These are phyloP conservation scores for Myrmaecium sp. DNA, from an alignment of 2,329 filamentous ascomycete species.

Conservation along the genomic window DNA sequence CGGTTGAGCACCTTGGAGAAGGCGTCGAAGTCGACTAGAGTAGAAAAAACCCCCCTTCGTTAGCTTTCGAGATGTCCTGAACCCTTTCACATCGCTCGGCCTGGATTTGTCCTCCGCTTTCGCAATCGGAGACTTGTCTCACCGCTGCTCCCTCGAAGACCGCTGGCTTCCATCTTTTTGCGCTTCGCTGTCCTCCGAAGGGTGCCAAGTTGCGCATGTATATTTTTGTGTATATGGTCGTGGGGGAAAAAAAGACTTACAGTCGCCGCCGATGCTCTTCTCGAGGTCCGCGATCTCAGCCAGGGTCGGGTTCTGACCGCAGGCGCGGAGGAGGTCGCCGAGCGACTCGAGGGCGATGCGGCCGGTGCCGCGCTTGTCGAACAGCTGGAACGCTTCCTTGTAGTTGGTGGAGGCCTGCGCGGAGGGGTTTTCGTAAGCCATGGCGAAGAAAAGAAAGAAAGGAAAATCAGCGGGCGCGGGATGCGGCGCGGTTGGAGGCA, in stretches of 20 bases:
- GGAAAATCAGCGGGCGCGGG: not conserved
- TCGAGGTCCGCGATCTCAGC: constrained; percentile 85
- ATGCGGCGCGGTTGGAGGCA: not conserved
- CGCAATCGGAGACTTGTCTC: too few species aligned
- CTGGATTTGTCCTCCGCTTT: too few species aligned
- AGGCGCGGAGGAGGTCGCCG: constrained; percentile 87
- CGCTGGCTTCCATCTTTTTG: constrained; percentile 1
- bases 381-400: constrained; percentile 99
- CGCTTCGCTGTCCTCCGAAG: not conserved
- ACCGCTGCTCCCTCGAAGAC: too few species aligned
- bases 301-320: constrained; percentile 93
- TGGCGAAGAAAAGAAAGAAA: constrained; percentile 1
- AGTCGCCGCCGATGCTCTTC: constrained; percentile 76
- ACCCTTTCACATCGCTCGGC: too few species aligned
- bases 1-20: constrained; percentile 96
- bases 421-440: constrained; percentile 6
- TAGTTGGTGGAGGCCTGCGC: constrained; percentile 76
- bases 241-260: constrained; percentile 40
- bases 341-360: constrained; percentile 74
- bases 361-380: constrained; percentile 94
- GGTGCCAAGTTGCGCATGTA: not conserved
- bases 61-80: too few species aligned
- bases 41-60: too few species aligned
- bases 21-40: constrained; percentile 84
- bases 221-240: too few species aligned